These are phyloP conservation scores for Beauveria varroae DNA, from an alignment of 2,329 filamentous ascomycete genomes.

Conservation along the genomic window DNA sequence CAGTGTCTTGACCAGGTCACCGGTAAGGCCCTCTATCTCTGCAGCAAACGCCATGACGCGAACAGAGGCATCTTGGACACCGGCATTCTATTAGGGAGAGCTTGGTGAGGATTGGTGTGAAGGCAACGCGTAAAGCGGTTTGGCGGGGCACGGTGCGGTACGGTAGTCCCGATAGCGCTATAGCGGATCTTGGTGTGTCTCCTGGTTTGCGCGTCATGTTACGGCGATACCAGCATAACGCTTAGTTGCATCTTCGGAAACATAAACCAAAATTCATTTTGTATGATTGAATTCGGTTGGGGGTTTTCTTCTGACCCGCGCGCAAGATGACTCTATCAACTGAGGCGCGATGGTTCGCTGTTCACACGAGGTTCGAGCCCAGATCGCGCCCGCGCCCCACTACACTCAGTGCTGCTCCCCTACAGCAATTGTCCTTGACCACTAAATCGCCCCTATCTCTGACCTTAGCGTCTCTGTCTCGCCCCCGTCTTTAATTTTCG, in stretches of 20 bases:
- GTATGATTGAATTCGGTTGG: too few species aligned
- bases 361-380: background rate
- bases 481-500: slow-evolving; percentile 2
- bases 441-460: slow-evolving; percentile 7
- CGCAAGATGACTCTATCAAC: background rate
- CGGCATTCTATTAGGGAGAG: background rate
- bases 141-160: background rate
- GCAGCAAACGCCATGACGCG: slow-evolving; percentile 62
- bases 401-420: background rate
- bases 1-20: slow-evolving; percentile 62
- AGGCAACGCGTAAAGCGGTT: slow-evolving; percentile 4
- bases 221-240: too few species aligned
- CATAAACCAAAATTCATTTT: too few species aligned
- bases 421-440: background rate
- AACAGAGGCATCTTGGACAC: background rate
- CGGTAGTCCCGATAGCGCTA: background rate
- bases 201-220: too few species aligned
- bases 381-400: background rate
- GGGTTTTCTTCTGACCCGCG: background rate
- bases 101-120: background rate
- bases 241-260: too few species aligned
- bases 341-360: background rate
- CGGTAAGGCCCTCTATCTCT: slow-evolving; percentile 55
- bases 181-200: background rate
- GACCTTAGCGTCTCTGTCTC: background rate